Evolutionary conservation across 805 yeast genomes (phyloP), one percentile per base, ranked within the genome.

Genomic region (Spathaspora sp.): DNA sequence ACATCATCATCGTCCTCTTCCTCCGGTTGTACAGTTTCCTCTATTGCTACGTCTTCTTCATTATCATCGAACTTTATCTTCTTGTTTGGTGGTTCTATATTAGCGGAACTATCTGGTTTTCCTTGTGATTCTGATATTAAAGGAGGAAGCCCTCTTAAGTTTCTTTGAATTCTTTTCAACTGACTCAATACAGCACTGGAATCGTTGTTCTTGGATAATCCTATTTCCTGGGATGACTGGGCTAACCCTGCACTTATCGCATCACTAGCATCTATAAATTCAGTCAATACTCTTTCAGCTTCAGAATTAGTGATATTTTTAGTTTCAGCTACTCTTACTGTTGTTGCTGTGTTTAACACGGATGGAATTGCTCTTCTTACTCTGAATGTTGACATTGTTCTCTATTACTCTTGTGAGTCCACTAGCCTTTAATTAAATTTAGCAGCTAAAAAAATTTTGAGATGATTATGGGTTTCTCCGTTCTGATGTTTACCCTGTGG

Each of bases 61-160:
- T 29, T 29, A 29, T 67, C 68, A 49, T 67, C 67, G 35, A 72
- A 61, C 49, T 68, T 60, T 52, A 63, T 56, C 59, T 63, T 61
- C 58, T 63, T 60, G 38, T 59, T 60, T 26, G 51, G 50, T 45
- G 58, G 56, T 35, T 50, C 49, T 26, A 18, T 17, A 5, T 16
- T 32, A 4, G 26, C 26, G 26, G 26, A 23, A 4, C 44, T 29
- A 16, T 40, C 53, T 16, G 49, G 8, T 16, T 35, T 35, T 3
- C 18, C 17, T 3, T 11, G 8, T 60, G 28, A 55, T 57, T 23
- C 59, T 64, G 44, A 61, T 32, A 42, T 40, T 40, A 68, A 60
- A 38, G 96, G 96, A 9, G 96, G 93, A 52, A 89, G 76, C 1
- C 96, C 96, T 57, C 90, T 75, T 57, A 88, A 79, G 56, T 86